These are phyloP conservation scores for Ceratocystis variospora DNA, from an alignment of 2,329 filamentous ascomycete genomes.

Conservation along the genomic window DNA sequence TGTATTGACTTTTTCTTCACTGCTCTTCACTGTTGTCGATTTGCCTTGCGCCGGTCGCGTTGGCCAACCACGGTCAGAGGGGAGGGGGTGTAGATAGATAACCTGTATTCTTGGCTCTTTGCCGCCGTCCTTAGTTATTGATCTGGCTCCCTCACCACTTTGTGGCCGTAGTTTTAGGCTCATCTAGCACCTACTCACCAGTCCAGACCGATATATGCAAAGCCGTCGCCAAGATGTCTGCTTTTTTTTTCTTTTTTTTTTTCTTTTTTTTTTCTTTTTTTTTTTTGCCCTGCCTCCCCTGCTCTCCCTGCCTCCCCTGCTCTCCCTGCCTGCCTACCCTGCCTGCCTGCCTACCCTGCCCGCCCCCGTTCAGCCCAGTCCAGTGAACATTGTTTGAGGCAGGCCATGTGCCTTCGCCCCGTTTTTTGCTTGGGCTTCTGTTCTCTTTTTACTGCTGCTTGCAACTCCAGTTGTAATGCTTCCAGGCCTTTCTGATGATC, in stretches of 20 bases:
- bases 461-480: not conserved
- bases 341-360: not conserved
- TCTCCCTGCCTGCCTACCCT: too few relatives aligned
- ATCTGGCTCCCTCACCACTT: not conserved
- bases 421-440: not conserved
- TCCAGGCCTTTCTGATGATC: not conserved
- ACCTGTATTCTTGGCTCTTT: too few relatives aligned
- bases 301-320: not conserved
- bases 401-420: not conserved
- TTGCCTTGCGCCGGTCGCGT: too few relatives aligned
- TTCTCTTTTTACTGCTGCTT: not conserved
- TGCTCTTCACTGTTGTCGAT: too few relatives aligned
- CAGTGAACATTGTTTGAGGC: not conserved
- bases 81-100: too few relatives aligned
- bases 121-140: not conserved
- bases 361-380: not conserved
- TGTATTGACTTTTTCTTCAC: too few relatives aligned
- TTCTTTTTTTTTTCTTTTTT: too few relatives aligned
- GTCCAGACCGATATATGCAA: not conserved
- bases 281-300: not conserved
- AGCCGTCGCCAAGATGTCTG: not conserved
- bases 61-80: too few relatives aligned
- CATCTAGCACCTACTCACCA: not conserved
- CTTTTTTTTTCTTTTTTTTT: too few relatives aligned
- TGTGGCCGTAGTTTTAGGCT: not conserved